phyloP scores from a whole-genome alignment of 1,284 basidiomycete species.

The Ceratobasidium sp. region DNA sequence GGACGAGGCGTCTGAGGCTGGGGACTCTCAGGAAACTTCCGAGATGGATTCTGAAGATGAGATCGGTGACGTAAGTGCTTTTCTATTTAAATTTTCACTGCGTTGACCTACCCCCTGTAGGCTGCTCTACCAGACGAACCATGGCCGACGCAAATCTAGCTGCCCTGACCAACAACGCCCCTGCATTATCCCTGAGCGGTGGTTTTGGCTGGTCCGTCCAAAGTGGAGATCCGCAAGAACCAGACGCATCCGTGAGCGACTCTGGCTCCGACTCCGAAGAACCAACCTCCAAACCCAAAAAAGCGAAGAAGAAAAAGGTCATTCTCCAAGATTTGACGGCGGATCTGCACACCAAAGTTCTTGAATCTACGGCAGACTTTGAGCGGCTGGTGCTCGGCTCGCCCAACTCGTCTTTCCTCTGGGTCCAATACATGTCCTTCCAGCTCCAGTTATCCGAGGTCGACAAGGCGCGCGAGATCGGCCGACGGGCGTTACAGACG shows the following conservation, averaged over 20 bases:
- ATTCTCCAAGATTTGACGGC: constrained; percentile 87
- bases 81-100: not conserved
- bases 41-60: constrained; percentile 52
- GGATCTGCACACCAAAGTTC: constrained; percentile 84
- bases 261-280: constrained; percentile 51
- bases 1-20: constrained; percentile 52
- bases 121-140: constrained; percentile 50
- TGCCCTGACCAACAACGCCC: constrained; percentile 47
- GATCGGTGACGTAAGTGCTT: constrained; percentile 30
- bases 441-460: constrained; percentile 95
- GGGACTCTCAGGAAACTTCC: constrained; percentile 52
- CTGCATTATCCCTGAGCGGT: constrained; percentile 59
- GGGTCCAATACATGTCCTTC: constrained; percentile 65
- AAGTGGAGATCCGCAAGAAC: constrained; percentile 40
- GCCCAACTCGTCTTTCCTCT: constrained; percentile 94
- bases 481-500: constrained; percentile 83
- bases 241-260: not conserved
- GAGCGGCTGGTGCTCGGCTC: constrained; percentile 95
- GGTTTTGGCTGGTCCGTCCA: constrained; percentile 65
- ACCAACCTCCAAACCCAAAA: constrained; percentile 63
- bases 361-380: constrained; percentile 94
- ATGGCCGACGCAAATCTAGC: constrained; percentile 52
- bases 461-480: constrained; percentile 92
- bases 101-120: not conserved
- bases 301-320: constrained; percentile 74